Base-by-base conservation (phyloP, 805 yeast species). In the Candida anglica region DNA sequence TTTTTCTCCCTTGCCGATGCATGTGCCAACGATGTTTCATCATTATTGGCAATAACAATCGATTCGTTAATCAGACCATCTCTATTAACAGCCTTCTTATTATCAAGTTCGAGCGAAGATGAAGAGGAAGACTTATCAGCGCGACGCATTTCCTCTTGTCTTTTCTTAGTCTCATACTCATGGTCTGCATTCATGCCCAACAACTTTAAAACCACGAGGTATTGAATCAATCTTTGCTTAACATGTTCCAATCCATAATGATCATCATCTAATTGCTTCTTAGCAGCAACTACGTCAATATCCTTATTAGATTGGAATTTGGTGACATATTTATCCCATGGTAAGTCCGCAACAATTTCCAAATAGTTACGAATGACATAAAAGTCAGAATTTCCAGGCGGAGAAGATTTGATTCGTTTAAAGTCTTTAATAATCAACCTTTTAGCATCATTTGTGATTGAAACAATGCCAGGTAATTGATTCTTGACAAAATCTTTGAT, bases 211-310 rank as follows among this genome's bases (percentile, higher is more conserved):
- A 87, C 88, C 4, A 93, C 87, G 19, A 87, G 63, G 52, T 86
- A 86, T 53, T 87, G 94, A 15, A 87, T 53, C 24, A 87, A 68
- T 31, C 96, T 66, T 43, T 73, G 79, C 55, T 87, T 87, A 19
- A 55, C 63, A 36, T 58, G 56, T 31, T 66, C 66, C 36, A 66
- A 52, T 1, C 72, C 73, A 39, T 62, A 58, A 43, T 66, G 73
- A 42, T 66, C 73, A 10, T 48, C 52, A 37, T 66, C 71, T 27
- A 66, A 50, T 37, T 62, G 67, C 9, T 43, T 39, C 32, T 52
- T 60, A 5, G 73, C 73, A 10, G 52, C 54, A 1, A 49, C 52
- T 13, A 86, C 53, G 43, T 81, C 75, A 33, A 77, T 63, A 34
- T 71, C 69, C 18, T 66, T 69, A 47, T 71, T 58, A 10, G 57